Conservation (phyloP, 331 rosid species). For the Stylosanthes scabra region DNA sequence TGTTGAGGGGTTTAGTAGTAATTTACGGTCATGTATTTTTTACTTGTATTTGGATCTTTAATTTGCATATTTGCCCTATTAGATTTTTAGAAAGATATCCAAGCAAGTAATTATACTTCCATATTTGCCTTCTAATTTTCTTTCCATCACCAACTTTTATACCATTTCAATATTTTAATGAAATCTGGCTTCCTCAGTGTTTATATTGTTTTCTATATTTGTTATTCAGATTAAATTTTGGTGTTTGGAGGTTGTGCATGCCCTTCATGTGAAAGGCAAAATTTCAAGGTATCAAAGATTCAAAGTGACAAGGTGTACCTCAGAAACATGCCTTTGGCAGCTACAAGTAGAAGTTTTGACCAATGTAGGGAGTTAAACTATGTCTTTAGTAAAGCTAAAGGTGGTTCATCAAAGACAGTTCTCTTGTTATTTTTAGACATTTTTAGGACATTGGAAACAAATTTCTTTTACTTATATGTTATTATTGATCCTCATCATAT, state of each 20-base stretch:
- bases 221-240: not conserved
- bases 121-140: constrained; percentile 9
- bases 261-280: not conserved
- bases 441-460: too few relatives aligned
- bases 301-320: not conserved
- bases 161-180: constrained; percentile 17
- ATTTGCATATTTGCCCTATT: not conserved
- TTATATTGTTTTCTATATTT: not conserved
- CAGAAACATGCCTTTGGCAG: not conserved
- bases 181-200: not conserved
- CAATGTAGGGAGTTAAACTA: not conserved
- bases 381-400: too few relatives aligned
- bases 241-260: not conserved
- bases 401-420: too few relatives aligned
- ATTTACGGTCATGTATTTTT: not conserved
- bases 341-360: constrained; percentile 5
- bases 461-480: too few relatives aligned
- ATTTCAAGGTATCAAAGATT: too few relatives aligned
- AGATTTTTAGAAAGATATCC: constrained; percentile 7
- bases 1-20: not conserved
- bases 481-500: too few relatives aligned
- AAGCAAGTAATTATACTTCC: constrained; percentile 21
- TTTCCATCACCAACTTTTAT: constrained; percentile 4
- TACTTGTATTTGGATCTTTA: not conserved
- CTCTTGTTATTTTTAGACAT: too few relatives aligned